Percentiles rank a stretch among this genome's conserved stretches.
phyloP scores from a whole-genome alignment of 306 rosid species.

The Amphicarpaea edgeworthii region DNA sequence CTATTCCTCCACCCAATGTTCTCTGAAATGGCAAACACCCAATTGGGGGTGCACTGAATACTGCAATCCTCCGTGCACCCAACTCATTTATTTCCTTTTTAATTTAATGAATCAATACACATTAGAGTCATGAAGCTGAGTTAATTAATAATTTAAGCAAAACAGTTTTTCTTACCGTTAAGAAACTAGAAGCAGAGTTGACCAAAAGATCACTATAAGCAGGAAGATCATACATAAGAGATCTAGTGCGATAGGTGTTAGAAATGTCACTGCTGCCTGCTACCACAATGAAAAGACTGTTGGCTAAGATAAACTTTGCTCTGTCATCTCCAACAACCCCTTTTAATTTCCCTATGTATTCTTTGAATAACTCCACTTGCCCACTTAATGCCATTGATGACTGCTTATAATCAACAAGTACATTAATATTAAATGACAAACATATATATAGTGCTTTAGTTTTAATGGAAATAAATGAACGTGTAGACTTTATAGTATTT shows the following conservation, averaged over 20 bases:
- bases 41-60: constrained; percentile 66
- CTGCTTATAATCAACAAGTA: constrained; percentile 34
- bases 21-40: constrained; percentile 81
- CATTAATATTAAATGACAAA: background rate
- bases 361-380: constrained; percentile 62
- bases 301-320: constrained; percentile 60
- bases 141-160: too few species aligned
- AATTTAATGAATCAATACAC: too few species aligned
- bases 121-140: background rate
- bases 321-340: constrained; percentile 54
- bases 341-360: constrained; percentile 58
- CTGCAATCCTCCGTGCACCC: constrained; percentile 70
- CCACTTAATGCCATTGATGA: constrained; percentile 44
- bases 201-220: constrained; percentile 61
- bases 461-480: background rate
- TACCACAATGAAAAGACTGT: constrained; percentile 57
- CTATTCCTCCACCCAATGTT: constrained; percentile 65
- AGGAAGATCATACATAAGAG: constrained; percentile 59
- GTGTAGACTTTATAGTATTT: too few species aligned
- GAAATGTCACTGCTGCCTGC: constrained; percentile 82
- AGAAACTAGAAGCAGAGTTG: constrained; percentile 51
- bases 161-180: constrained; percentile 44
- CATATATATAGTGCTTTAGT: background rate
- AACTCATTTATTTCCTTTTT: constrained; percentile 54
- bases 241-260: constrained; percentile 62